These are phyloP conservation scores for Fennellomyces sp. DNA, from an alignment of 371 early-diverging fungal genomes.

Conservation along the genomic window DNA sequence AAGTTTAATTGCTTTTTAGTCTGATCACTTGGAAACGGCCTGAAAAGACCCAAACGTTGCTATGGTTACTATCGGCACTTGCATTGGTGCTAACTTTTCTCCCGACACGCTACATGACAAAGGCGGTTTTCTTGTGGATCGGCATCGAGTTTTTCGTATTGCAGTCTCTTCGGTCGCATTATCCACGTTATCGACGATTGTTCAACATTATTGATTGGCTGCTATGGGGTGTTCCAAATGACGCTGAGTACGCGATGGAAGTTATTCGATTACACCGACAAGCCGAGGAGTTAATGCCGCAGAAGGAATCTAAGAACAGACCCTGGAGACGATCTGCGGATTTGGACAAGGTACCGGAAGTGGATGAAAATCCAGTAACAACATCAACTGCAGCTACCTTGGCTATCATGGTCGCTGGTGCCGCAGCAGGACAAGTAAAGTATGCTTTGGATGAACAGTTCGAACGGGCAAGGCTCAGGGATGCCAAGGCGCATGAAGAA, in stretches of 20 bases:
- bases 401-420: conserved; percentile 32
- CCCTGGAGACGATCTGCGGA: background rate
- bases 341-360: no score
- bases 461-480: conserved; percentile 4
- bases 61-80: conserved; percentile 12
- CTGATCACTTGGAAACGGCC: conserved; percentile 48
- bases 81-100: conserved; percentile 12
- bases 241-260: conserved; percentile 51
- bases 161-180: conserved; percentile 42
- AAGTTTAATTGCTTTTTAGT: conserved; percentile 11
- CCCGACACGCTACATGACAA: conserved; percentile 26
- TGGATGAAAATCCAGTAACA: conserved; percentile 2
- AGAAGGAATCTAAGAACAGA: background rate
- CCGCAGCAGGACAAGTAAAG: conserved; percentile 26
- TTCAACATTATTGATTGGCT: conserved; percentile 46
- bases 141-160: conserved; percentile 51
- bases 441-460: conserved; percentile 20
- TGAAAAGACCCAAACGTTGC: conserved; percentile 26
- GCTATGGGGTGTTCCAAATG: conserved; percentile 49
- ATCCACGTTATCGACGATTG: conserved; percentile 45
- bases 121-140: conserved; percentile 25
- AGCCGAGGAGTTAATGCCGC: conserved; percentile 2
- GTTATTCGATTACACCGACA: conserved; percentile 30
- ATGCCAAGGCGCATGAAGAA: background rate
- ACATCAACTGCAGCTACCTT: conserved; percentile 29